phyloP scores from a whole-genome alignment of 805 yeast genomes.

The Wickerhamomyces chambardii region DNA sequence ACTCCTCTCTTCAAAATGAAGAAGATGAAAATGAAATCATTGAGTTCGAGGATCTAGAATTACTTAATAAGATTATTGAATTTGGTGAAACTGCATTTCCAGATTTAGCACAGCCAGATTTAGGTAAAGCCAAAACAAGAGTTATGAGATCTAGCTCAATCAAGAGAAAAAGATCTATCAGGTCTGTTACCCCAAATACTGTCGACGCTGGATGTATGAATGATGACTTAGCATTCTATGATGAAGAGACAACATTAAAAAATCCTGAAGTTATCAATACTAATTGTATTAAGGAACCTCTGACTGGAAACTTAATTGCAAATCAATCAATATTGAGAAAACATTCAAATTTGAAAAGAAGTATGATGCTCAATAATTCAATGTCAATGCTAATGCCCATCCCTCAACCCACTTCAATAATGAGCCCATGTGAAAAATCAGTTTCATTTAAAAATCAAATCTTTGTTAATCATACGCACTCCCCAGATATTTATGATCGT shows the following conservation, averaged over 20 bases:
- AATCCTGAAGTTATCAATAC: neutral
- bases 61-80: constrained; percentile 28
- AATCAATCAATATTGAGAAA: neutral
- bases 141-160: constrained; percentile 24
- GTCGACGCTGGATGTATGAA: no score
- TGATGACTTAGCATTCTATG: no score
- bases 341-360: no score
- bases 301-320: no score
- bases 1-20: neutral
- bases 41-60: constrained; percentile 24
- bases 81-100: constrained; percentile 31
- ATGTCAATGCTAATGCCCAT: no score
- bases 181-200: constrained; percentile 10
- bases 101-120: constrained; percentile 18
- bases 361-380: no score
- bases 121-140: constrained; percentile 20
- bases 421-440: no score
- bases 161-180: constrained; percentile 24
- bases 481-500: constrained; percentile 44
- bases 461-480: constrained; percentile 40
- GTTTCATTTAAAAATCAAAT: constrained; percentile 39
- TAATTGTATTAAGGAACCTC: neutral
- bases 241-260: neutral
- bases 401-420: no score
- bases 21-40: constrained; percentile 9